Conservation (phyloP, 2,329 filamentous ascomycete genomes). For the Colletotrichum australisinense region DNA sequence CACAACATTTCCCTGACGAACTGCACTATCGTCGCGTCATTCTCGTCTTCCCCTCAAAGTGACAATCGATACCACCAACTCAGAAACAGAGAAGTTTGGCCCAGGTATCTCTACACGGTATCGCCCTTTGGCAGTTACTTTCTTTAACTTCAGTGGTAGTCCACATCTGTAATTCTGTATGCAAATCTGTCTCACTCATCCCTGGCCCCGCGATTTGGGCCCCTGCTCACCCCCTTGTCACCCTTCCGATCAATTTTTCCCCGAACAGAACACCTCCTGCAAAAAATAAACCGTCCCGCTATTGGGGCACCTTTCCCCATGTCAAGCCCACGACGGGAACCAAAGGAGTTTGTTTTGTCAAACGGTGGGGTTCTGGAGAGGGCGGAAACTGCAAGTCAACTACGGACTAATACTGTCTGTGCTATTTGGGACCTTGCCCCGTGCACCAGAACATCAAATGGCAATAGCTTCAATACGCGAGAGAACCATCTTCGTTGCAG, state of each 20-base stretch:
- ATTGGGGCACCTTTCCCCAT: constrained; percentile 24
- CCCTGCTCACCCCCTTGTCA: constrained; percentile 24
- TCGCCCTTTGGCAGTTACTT: constrained; percentile 3
- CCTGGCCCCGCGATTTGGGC: constrained; percentile 23
- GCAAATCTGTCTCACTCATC: constrained; percentile 29
- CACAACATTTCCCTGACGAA: background rate
- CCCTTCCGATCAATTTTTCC: constrained; percentile 23
- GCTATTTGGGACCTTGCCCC: background rate
- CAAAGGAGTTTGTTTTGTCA: constrained; percentile 18
- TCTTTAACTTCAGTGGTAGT: constrained; percentile 17
- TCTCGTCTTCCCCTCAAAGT: background rate
- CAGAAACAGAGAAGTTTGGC: background rate
- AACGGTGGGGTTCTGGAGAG: constrained; percentile 23
- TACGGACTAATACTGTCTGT: background rate
- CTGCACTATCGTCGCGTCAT: constrained; percentile 4
- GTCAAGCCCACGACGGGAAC: constrained; percentile 4
- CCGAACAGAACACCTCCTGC: constrained; percentile 1
- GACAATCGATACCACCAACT: background rate
- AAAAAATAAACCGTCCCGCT: constrained; percentile 26
- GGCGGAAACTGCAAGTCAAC: constrained; percentile 9
- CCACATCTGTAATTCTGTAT: constrained; percentile 22
- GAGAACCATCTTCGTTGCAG: background rate
- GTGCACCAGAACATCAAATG: constrained; percentile 13
- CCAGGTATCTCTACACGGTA: background rate
- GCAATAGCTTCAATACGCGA: constrained; percentile 26